Evolutionary conservation across 805 yeast genomes (phyloP), one percentile per base, ranked within the genome.

Genomic region (Starmera caribaea): DNA sequence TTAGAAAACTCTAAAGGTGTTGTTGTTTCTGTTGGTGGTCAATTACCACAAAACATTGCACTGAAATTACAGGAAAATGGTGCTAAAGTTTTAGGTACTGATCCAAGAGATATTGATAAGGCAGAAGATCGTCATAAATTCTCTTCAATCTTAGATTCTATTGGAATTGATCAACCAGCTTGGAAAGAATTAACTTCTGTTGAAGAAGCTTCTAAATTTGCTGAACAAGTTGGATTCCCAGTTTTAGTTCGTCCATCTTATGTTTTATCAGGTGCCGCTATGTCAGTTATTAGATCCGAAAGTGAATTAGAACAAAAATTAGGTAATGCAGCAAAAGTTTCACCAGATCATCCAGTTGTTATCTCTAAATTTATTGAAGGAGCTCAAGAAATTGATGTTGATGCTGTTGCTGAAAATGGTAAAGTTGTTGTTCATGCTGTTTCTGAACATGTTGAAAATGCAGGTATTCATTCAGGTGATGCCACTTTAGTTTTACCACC

Each of bases 81-180:
- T 46, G 95, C 95, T 51, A 79, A 81, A 42, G 86, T 90, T 35
- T 71, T 92, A 46, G 98, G 98, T 60, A 90, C 98, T 37, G 72
- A 83, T 59, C 98, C 98, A 39, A 81, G 77, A 60, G 95, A 87
- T 60, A 90, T 90, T 54, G 98, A 90, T 65, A 83, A 79, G 62
- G 98, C 98, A 45, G 98, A 90, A 71, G 95, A 92, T 66, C 87
- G 98, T 70, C 96, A 90, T 70, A 92, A 90, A 69, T 90, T 90
- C 68, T 89, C 97, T 16, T 81, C 87, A 39, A 90, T 90, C 55
- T 73, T 92, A 58, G 97, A 90, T 63, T 79, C 92, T 35, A 87
- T 92, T 58, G 81, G 81, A 30, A 84, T 90, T 53, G 97, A 88
- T 64, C 98, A 90, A 71, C 98, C 98, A 34, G 84, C 84, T 47